Evolutionary conservation across 2,329 filamentous ascomycete genomes (phyloP), one percentile per base, ranked within the genome.

Genomic region (Penicillium oxalicum): DNA sequence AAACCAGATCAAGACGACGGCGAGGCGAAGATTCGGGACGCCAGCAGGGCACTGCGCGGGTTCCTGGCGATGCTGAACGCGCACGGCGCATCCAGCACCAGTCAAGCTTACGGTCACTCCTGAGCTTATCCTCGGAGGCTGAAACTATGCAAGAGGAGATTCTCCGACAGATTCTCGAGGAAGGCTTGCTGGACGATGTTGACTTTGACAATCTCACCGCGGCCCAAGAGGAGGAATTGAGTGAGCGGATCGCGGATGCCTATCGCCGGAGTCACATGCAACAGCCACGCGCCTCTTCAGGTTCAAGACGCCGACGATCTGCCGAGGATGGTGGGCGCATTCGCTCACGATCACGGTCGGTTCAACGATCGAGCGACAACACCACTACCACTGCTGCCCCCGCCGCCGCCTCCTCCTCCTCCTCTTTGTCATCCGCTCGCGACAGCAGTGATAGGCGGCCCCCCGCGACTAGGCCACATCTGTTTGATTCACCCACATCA

Each of bases 181-280:
- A 95, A 62, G 90, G 91, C 0, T 72, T 96, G 18, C 70, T 95
- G 32, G 88, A 96, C 60, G 91, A 89, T 13, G 82, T 96, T 40
- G 91, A 96, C 63, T 73, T 96, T 47, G 87, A 93, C 60, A 91
- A 91, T 55, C 83, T 96, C 46, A 90, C 91, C 53, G 77, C 89
- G 12, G 81, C 76, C 42, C 87, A 90, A 61, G 89, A 96, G 63
- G 90, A 96, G 61, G 88, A 94, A 61, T 81, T 97, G 12, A 95
- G 88, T 55, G 87, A 91, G 61, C 83, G 87, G 50, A 95, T 97
- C 59, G 91, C 90, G 2, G 88, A 94, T 61, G 89, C 89, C 2
- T 95, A 94, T 62, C 77, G 88, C 49, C 79, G 88, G 52, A 78
- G 88, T 28, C 88, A 94, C 62, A 64, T 64, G 51, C 60, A 64